A percentile compares a stretch with the other conserved stretches of the same genome.
These are phyloP conservation scores for Chrysanthemum lavandulifolium DNA, from an alignment of 129 eudicot species.

Conservation along the genomic window DNA sequence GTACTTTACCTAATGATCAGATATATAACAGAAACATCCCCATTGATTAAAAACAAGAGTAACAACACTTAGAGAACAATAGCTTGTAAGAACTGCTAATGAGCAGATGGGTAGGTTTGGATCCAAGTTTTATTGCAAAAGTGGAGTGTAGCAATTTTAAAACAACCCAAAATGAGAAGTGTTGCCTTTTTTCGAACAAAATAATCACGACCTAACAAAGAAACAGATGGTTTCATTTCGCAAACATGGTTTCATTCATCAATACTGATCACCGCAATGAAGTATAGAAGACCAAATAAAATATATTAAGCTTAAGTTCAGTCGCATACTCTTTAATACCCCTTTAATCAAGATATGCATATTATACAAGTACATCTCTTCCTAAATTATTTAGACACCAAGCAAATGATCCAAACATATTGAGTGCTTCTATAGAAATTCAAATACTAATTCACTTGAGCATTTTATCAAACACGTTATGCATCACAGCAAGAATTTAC, in stretches of 20 bases:
- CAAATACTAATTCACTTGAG: too few relatives aligned
- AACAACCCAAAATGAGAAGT: not conserved
- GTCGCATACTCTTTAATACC: not conserved
- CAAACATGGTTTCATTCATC: not conserved
- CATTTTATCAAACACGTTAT: too few relatives aligned
- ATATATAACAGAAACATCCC: not conserved
- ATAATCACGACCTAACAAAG: conserved; percentile 1
- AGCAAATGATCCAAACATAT: not conserved
- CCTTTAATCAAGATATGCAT: not conserved
- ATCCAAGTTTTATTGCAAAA: not conserved
- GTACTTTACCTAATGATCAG: not conserved
- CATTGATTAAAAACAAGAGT: not conserved
- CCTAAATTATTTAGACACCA: not conserved
- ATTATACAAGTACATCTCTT: not conserved
- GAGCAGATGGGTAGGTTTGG: not conserved
- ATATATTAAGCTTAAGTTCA: not conserved
- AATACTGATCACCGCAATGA: not conserved
- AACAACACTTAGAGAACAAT: not conserved
- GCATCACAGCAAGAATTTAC: too few relatives aligned
- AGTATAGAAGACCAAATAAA: too few relatives aligned
- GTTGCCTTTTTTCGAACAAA: conserved; percentile 2
- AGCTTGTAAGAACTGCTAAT: not conserved
- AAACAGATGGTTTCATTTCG: not conserved
- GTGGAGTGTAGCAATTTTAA: not conserved
- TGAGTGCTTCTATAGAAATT: too few relatives aligned